Evolutionary conservation across 164 flowering plant genomes (phyloP).

Genomic region (Berberis thunbergii): DNA sequence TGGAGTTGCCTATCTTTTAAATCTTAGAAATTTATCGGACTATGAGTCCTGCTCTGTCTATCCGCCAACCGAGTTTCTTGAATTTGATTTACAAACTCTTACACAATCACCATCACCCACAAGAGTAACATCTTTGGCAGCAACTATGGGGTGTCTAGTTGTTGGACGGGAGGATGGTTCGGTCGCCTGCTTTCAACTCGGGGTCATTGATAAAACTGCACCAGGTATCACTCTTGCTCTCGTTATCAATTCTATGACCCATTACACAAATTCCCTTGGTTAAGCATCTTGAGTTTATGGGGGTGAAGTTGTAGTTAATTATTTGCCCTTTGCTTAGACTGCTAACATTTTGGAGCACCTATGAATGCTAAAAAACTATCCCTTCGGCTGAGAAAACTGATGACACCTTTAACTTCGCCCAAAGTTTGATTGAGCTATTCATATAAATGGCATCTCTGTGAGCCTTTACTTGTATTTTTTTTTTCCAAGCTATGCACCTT

Average conservation of each 20-base stretch:
- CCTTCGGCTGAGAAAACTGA: no score
- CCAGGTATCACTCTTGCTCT: conserved; percentile 34
- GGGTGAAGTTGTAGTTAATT: no score
- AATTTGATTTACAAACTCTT: conserved; percentile 28
- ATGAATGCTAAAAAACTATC: no score
- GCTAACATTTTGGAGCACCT: no score
- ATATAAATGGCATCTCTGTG: no score
- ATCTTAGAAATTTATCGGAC: conserved; percentile 23
- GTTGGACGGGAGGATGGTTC: conserved; percentile 71
- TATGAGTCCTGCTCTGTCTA: conserved; percentile 40
- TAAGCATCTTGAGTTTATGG: background rate
- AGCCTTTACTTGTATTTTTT: no score
- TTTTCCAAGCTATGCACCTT: no score
- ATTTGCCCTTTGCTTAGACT: no score
- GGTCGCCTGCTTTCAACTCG: conserved; percentile 48
- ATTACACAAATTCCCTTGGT: background rate
- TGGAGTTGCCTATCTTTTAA: conserved; percentile 56
- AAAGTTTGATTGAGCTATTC: no score
- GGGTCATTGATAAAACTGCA: conserved; percentile 30
- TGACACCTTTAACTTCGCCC: no score
- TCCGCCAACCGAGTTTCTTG: conserved; percentile 32
- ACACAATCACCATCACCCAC: conserved; percentile 13
- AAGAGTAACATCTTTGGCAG: conserved; percentile 41
- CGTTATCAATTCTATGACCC: background rate
- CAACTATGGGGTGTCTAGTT: conserved; percentile 41